A percentile compares a stretch with the other conserved stretches of the same genome.
Conservation (phyloP, 208 protist species). For the Porcisia deanei region DNA sequence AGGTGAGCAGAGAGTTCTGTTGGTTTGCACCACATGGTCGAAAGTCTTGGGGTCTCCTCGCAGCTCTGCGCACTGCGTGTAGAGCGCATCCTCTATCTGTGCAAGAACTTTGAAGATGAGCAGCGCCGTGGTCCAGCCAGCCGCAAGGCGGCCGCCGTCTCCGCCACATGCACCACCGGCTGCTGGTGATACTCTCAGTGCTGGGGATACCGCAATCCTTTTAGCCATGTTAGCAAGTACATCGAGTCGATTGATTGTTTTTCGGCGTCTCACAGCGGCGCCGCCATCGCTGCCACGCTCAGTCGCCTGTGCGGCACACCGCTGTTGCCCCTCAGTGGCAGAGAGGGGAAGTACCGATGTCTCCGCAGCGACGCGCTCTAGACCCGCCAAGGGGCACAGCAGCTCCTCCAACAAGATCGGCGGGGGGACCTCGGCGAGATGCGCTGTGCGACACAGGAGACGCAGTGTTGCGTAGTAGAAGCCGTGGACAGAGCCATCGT, state of each 20-base stretch:
- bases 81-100: not conserved
- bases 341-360: not conserved
- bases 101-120: not conserved
- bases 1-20: not conserved
- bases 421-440: slow-evolving; percentile 2
- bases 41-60: no score
- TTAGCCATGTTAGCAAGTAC: slow-evolving; percentile 5
- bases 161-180: not conserved
- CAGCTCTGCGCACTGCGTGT: not conserved
- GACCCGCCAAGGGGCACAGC: slow-evolving; percentile 16
- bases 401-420: slow-evolving; percentile 12
- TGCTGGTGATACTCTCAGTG: not conserved
- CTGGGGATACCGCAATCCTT: slow-evolving; percentile 3
- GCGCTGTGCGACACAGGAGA: not conserved
- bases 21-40: not conserved
- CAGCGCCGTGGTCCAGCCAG: not conserved
- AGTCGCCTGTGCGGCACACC: not conserved
- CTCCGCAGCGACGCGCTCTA: slow-evolving; percentile 10
- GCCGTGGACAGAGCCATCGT: not conserved
- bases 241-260: not conserved
- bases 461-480: slow-evolving; percentile 13
- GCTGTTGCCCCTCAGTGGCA: not conserved
- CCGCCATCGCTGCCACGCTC: not conserved
- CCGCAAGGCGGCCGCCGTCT: not conserved
- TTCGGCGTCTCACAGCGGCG: not conserved